phyloP scores from a whole-genome alignment of 352 stramenopile genomes.

The Phytophthora tubulina region DNA sequence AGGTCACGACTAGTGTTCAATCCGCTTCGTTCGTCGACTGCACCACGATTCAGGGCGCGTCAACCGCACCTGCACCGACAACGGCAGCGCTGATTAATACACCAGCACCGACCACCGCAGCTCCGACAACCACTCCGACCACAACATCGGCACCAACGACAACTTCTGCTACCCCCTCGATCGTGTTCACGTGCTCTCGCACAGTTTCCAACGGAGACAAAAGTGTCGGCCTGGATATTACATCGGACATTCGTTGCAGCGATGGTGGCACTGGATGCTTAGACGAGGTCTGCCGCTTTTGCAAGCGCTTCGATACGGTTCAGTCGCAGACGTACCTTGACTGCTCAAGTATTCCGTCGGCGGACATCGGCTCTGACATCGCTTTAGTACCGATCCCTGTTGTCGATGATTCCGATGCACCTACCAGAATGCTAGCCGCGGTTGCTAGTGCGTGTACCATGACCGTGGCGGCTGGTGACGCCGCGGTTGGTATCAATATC shows the following conservation, averaged over 20 bases:
- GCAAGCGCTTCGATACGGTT: conserved; percentile 44
- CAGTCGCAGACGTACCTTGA: conserved; percentile 45
- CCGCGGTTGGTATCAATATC: conserved; percentile 40
- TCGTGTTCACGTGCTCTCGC: conserved; percentile 29
- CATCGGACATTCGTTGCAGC: conserved; percentile 50
- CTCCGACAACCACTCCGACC: conserved; percentile 3
- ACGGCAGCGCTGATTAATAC: conserved; percentile 3
- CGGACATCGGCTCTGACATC: conserved; percentile 35
- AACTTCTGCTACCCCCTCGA: conserved; percentile 22
- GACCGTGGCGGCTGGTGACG: conserved; percentile 25
- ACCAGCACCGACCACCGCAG: neutral
- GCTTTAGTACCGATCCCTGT: conserved; percentile 40
- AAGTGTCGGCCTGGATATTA: conserved; percentile 47
- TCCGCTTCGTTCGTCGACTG: conserved; percentile 39
- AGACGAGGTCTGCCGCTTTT: conserved; percentile 41
- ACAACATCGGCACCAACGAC: neutral
- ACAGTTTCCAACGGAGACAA: conserved; percentile 44
- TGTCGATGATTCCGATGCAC: conserved; percentile 20
- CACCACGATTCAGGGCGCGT: conserved; percentile 20
- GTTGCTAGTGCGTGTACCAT: conserved; percentile 20
- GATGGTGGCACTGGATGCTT: conserved; percentile 50
- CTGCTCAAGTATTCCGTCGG: conserved; percentile 35
- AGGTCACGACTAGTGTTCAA: conserved; percentile 30
- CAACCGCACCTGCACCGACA: neutral
- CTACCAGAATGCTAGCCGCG: conserved; percentile 15